Base-by-base conservation (phyloP, 306 rosid species). In the Ormosia semicastrata region DNA sequence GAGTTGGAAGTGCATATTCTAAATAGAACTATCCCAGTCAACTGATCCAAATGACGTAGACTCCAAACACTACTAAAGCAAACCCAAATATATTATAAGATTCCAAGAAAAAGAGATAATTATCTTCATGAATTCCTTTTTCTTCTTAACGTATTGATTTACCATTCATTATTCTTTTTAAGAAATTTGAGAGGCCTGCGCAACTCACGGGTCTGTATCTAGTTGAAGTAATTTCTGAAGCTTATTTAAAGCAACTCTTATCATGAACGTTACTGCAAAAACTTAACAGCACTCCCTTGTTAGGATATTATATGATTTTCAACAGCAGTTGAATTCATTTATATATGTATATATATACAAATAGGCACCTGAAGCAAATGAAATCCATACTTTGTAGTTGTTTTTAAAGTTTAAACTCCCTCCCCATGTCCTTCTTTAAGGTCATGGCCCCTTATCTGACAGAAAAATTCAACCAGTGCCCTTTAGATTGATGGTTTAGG, bases 401-500 rank as follows among this genome's bases (percentile, higher is more conserved):
- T 24, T 47, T 29, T 32, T 10, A 3, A 67, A 36, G 1, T 57
- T 40, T 17, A 32, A 62, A 14, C 24, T 24, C 24, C 24, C 24
- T 24, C 1, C 1, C 14, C 54, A 50, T 32, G 62, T 36, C 58
- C 13, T 66, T 53, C 46, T n/a, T 13, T 14, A 57, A 46, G 73
- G 47, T 57, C 66, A 77, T 12, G 11, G 69, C 36, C 41, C 32
- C 56, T 70, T 64, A 33, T 63, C 65, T 53, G 37, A 41, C 30
- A 72, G 34, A 29, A 30, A 32, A 56, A 8, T 14, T 68, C 49
- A 32, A 44, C 53, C 29, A 43, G 41, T 12, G 57, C 57, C 30
- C 64, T 36, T 80, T 60, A 74, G 43, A 67, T 49, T 47, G 73
- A 32, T 69, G 32, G 44, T 83, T 78, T 84, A 41, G 66, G 79